These are phyloP conservation scores for Exophiala xenobiotica DNA, from an alignment of 2,329 filamentous ascomycete genomes.

Conservation along the genomic window DNA sequence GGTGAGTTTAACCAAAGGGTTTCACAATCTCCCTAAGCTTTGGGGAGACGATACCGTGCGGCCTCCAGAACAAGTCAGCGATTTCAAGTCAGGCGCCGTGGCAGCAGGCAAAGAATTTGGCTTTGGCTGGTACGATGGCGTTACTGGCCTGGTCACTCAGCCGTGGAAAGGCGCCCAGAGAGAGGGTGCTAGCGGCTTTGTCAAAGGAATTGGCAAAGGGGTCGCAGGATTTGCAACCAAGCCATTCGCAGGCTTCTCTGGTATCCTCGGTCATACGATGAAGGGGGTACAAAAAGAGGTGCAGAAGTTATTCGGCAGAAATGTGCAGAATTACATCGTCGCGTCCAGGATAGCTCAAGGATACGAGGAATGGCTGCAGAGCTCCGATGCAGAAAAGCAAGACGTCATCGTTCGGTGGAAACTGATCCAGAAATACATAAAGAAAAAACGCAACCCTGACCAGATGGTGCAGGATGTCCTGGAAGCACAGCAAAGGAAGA, in stretches of 20 bases:
- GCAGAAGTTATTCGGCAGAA: slow-evolving; percentile 37
- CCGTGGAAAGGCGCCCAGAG: slow-evolving; percentile 43
- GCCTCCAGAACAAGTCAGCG: slow-evolving; percentile 42
- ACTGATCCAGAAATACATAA: slow-evolving; percentile 49
- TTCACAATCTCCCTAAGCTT: slow-evolving; percentile 53
- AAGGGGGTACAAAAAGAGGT: slow-evolving; percentile 36
- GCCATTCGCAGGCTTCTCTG: slow-evolving; percentile 33
- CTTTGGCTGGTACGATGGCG: slow-evolving; percentile 45
- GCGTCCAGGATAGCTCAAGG: slow-evolving; percentile 34
- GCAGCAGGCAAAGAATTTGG: slow-evolving; percentile 47
- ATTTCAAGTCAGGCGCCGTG: slow-evolving; percentile 46
- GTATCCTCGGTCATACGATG: slow-evolving; percentile 35
- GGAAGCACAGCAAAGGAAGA: slow-evolving; percentile 19
- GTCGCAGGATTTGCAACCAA: slow-evolving; percentile 32
- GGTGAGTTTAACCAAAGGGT: slow-evolving; percentile 51
- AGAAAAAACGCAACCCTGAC: slow-evolving; percentile 45
- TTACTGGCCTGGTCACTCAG: slow-evolving; percentile 46
- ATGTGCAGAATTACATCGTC: slow-evolving; percentile 34
- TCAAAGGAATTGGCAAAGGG: slow-evolving; percentile 46
- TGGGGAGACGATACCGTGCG: slow-evolving; percentile 53
- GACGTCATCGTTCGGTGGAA: slow-evolving; percentile 67
- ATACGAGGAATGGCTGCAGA: slow-evolving; percentile 43
- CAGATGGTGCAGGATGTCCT: slow-evolving; percentile 53
- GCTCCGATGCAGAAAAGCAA: slow-evolving; percentile 58
- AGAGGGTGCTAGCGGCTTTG: slow-evolving; percentile 41